Base-by-base conservation (phyloP, 2,329 filamentous ascomycete genomes). In the Acarospora socialis region DNA sequence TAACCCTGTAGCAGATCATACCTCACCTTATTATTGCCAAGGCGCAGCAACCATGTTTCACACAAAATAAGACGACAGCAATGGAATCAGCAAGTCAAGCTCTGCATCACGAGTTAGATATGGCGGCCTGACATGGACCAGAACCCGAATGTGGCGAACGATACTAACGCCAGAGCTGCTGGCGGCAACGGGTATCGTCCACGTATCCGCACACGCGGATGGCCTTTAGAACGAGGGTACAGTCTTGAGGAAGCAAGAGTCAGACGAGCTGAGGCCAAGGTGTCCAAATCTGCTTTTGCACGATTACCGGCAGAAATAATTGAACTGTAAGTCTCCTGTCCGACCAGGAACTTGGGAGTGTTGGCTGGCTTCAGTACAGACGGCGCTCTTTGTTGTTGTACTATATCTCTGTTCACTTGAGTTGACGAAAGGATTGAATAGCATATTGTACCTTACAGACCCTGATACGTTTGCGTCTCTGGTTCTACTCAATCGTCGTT, bases 401-500 rank as follows among this genome's bases (percentile, higher is more conserved):
- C 23, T 6, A 25, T 25, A 15, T 10, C 7, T n/a, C n/a, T n/a
- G n/a, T n/a, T n/a, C n/a, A n/a, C n/a, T n/a, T 10, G 23, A 25
- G 8, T 25, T 7, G 16, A 10, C 5, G 5, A 25, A 6, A 6
- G 7, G 23, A 13, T 7, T 10, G 23, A 7, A 7, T 25, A 65
- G 61, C 39, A 62, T 65, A 38, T 50, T 65, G 28, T 61, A 59
- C 46, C 43, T 47, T 18, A 60, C 53, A 20, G 61, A 65, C 44
- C 51, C 60, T 27, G 60, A 61, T 41, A 52, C 49, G 14, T 65
- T 65, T 44, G 59, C 60, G 10, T 65, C 61, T 15, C 43, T 64
- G 28, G 40, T 55, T 20, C 44, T 65, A 13, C 43, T 65, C 30
- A 63, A 62, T 33, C 51, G 48, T 30, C 45, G 51, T 47, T 65